phyloP scores from a whole-genome alignment of 768 basidiomycete species.

The Tricholoma bakamatsutake region DNA sequence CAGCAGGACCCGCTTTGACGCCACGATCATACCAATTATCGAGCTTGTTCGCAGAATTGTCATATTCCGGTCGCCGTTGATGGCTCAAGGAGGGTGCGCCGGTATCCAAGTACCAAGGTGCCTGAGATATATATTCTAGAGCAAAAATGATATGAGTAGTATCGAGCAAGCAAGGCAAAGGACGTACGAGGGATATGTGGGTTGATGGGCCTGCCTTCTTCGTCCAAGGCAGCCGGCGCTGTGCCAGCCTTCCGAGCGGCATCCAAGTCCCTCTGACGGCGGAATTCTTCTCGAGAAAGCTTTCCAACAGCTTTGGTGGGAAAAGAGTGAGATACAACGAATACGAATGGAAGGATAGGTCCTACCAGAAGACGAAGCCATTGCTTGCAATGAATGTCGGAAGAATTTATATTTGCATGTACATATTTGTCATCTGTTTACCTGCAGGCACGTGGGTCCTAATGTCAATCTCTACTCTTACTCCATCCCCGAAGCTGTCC shows the following conservation, averaged over 20 bases:
- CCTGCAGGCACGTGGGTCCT: too few relatives aligned
- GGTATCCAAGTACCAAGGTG: constrained; percentile 97
- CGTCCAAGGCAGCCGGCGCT: constrained; percentile 91
- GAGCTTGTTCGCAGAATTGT: constrained; percentile 55
- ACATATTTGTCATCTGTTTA: background rate
- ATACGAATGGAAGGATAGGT: background rate
- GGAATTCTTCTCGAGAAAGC: constrained; percentile 89
- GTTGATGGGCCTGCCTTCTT: constrained; percentile 93
- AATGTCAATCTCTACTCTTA: too few relatives aligned
- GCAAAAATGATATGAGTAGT: constrained; percentile 1
- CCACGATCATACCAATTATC: constrained; percentile 93
- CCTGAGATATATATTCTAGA: constrained; percentile 94
- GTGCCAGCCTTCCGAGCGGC: constrained; percentile 98
- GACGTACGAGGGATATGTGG: constrained; percentile 95
- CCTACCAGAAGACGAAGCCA: constrained; percentile 40
- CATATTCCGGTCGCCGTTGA: constrained; percentile 78
- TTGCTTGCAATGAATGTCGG: constrained; percentile 7
- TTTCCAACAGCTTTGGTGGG: constrained; percentile 56
- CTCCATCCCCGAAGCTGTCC: constrained; percentile 25
- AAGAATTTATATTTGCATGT: background rate
- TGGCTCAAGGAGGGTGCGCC: constrained; percentile 91
- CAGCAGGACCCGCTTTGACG: constrained; percentile 77
- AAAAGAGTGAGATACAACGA: constrained; percentile 3
- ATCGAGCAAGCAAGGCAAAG: background rate
- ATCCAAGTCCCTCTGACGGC: constrained; percentile 94